phyloP scores from a whole-genome alignment of 805 yeast genomes.

The Ogataea pignaliae region DNA sequence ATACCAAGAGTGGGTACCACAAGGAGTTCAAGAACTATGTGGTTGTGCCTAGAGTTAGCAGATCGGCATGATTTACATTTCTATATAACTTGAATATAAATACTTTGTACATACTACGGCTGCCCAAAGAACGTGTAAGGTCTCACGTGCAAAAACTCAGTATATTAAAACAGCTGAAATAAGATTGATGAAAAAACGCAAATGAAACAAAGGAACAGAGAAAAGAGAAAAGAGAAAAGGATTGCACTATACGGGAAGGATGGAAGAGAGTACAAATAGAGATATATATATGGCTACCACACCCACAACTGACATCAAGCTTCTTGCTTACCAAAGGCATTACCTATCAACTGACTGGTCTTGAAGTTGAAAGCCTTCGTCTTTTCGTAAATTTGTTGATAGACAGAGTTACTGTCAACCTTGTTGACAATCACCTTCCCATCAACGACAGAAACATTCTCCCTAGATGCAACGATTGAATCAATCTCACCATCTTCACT shows the following conservation, averaged over 20 bases:
- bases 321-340: slow-evolving; percentile 26
- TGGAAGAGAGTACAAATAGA: too few species aligned
- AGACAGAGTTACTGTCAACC: slow-evolving; percentile 49
- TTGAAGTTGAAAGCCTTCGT: slow-evolving; percentile 62
- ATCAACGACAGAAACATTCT: slow-evolving; percentile 40
- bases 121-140: too few species aligned
- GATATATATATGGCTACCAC: too few species aligned
- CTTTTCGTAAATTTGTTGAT: slow-evolving; percentile 66
- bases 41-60: slow-evolving; percentile 28
- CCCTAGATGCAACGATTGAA: slow-evolving; percentile 6
- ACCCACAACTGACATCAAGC: slow-evolving; percentile 4
- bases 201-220: not conserved
- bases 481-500: slow-evolving; percentile 25
- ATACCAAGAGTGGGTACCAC: slow-evolving; percentile 26
- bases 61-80: not conserved
- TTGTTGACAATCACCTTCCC: slow-evolving; percentile 47
- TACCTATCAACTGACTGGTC: slow-evolving; percentile 51
- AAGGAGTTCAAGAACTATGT: slow-evolving; percentile 25
- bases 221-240: too few species aligned
- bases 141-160: not conserved
- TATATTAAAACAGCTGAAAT: not conserved
- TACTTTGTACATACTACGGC: too few species aligned
- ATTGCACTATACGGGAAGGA: too few species aligned
- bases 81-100: too few species aligned
- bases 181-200: not conserved